phyloP scores from a whole-genome alignment of 441 rosid genomes.

The Adansonia gregorii region DNA sequence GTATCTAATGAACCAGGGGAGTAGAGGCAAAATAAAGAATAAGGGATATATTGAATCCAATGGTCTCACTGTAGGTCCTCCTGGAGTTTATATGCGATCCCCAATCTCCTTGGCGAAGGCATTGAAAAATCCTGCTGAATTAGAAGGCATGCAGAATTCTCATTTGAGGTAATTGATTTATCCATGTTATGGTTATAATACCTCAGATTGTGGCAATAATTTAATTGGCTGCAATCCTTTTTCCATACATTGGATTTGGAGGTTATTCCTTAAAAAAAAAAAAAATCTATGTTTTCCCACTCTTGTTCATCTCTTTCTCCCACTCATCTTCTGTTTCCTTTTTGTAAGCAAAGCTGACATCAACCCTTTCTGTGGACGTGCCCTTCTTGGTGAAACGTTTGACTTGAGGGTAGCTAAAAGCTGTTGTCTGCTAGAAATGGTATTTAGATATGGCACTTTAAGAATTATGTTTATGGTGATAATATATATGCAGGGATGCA shows the following conservation, averaged over 20 bases:
- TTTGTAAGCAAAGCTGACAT: constrained; percentile 10
- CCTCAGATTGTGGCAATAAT: background rate
- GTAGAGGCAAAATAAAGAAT: constrained; percentile 38
- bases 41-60: constrained; percentile 36
- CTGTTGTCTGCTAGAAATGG: background rate
- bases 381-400: constrained; percentile 19
- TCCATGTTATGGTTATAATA: background rate
- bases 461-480: constrained; percentile 18
- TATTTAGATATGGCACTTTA: constrained; percentile 7
- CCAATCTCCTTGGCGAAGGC: constrained; percentile 89
- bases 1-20: constrained; percentile 41
- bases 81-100: constrained; percentile 69
- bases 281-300: background rate
- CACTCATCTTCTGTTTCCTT: constrained; percentile 1
- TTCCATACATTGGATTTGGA: background rate
- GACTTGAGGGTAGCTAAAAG: background rate
- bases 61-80: constrained; percentile 50
- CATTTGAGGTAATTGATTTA: constrained; percentile 70
- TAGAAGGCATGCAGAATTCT: constrained; percentile 86
- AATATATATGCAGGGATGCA: constrained; percentile 74
- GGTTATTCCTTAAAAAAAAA: background rate
- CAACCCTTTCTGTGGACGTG: background rate
- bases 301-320: background rate
- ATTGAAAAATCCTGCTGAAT: constrained; percentile 76
- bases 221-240: background rate